Conservation (phyloP, 2,329 filamentous ascomycete genomes). For the Bipolaris sorokiniana region DNA sequence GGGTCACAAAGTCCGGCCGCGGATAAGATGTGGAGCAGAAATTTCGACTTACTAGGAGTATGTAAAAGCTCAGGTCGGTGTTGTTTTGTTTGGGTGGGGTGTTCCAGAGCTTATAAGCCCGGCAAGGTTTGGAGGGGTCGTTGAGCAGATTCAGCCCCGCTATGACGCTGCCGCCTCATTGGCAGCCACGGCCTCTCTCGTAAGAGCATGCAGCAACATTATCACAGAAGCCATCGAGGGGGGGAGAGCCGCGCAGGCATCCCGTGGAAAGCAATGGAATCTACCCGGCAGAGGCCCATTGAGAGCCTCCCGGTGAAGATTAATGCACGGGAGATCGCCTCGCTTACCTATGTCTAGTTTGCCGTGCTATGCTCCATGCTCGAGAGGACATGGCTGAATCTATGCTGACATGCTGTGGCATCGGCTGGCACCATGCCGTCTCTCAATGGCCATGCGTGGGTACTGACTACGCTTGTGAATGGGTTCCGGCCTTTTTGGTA, state of each 20-base stretch:
- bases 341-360: constrained; percentile 1
- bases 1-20: constrained; percentile 43
- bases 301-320: background rate
- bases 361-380: background rate
- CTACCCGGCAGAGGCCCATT: constrained; percentile 1
- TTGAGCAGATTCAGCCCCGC: constrained; percentile 34
- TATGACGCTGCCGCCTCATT: constrained; percentile 29
- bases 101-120: constrained; percentile 27
- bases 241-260: constrained; percentile 9
- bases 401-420: background rate
- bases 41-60: constrained; percentile 44
- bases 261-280: constrained; percentile 3
- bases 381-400: too few relatives aligned
- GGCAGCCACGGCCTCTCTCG: constrained; percentile 29
- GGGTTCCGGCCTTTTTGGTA: background rate
- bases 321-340: constrained; percentile 13
- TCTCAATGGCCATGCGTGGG: background rate
- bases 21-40: constrained; percentile 37
- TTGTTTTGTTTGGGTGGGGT: constrained; percentile 37
- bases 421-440: background rate
- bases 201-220: constrained; percentile 32
- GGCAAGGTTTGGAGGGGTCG: constrained; percentile 32
- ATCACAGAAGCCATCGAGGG: constrained; percentile 29
- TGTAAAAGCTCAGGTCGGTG: constrained; percentile 31
- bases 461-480: too few relatives aligned